Conservation (phyloP, 1,284 basidiomycete species). For the Ustanciosporium gigantosporum region DNA sequence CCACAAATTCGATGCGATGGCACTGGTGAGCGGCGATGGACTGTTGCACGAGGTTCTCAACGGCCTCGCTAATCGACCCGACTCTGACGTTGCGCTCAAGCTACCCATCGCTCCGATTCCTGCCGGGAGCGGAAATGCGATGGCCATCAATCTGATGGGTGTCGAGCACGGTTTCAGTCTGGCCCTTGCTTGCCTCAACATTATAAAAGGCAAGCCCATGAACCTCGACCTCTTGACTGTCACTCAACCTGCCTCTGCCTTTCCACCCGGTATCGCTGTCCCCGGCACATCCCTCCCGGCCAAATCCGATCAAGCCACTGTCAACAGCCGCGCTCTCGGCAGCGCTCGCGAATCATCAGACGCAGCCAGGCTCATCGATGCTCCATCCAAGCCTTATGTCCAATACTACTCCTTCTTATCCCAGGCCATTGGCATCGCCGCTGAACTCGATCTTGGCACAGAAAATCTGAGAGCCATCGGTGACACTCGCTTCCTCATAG, state of each 20-base stretch:
- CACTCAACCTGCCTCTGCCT: constrained; percentile 66
- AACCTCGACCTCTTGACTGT: constrained; percentile 80
- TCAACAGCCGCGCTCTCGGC: constrained; percentile 8
- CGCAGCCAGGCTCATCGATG: constrained; percentile 20
- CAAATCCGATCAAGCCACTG: not conserved
- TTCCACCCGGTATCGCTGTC: constrained; percentile 21
- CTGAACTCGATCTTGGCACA: constrained; percentile 76
- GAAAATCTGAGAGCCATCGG: constrained; percentile 91
- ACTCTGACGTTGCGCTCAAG: constrained; percentile 72
- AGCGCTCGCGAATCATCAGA: constrained; percentile 17
- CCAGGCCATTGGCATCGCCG: constrained; percentile 85
- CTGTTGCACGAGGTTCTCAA: constrained; percentile 89
- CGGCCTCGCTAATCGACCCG: constrained; percentile 76
- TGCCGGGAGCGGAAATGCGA: constrained; percentile 81
- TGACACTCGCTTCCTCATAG: constrained; percentile 83
- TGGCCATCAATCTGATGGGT: constrained; percentile 72
- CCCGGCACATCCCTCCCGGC: constrained; percentile 6
- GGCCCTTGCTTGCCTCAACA: constrained; percentile 74
- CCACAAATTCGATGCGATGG: constrained; percentile 69
- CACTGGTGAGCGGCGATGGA: constrained; percentile 87
- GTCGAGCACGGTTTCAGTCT: constrained; percentile 52
- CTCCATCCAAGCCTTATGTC: constrained; percentile 36
- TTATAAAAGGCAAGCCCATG: constrained; percentile 79
- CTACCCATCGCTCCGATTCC: constrained; percentile 85
- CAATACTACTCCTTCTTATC: constrained; percentile 82